A percentile compares a stretch with the other conserved stretches of the same genome.
Evolutionary conservation across 176 grass and related monocot species (phyloP).

Genomic region (Phoenix roebelenii): DNA sequence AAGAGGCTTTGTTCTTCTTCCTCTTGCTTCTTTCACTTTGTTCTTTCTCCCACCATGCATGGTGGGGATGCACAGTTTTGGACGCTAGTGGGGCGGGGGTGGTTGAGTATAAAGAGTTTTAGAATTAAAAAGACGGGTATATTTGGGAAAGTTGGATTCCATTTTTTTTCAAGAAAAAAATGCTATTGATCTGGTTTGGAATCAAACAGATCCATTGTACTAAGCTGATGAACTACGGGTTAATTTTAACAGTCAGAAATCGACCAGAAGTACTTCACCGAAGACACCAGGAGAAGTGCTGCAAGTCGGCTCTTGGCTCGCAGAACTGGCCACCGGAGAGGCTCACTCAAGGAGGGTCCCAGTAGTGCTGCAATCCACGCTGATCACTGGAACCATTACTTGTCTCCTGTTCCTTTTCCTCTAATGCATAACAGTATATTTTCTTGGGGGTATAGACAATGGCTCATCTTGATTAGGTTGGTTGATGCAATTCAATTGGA

Average conservation of each 20-base stretch:
- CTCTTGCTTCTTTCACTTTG: constrained; percentile 39
- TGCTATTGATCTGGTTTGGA: neutral
- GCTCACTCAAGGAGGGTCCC: constrained; percentile 11
- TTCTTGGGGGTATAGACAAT: too few species aligned
- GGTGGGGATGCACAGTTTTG: constrained; percentile 31
- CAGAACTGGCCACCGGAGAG: constrained; percentile 57
- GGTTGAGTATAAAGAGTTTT: constrained; percentile 18
- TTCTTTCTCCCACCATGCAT: constrained; percentile 55
- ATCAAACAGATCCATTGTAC: neutral
- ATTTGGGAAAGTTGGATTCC: constrained; percentile 24
- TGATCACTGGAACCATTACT: constrained; percentile 17
- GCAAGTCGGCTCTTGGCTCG: constrained; percentile 59
- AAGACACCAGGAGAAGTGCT: constrained; percentile 40
- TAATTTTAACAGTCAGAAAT: constrained; percentile 44
- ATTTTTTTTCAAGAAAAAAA: neutral
- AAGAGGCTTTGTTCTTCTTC: constrained; percentile 35
- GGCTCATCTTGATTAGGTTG: too few species aligned
- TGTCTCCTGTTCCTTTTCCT: constrained; percentile 28
- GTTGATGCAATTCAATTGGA: too few species aligned
- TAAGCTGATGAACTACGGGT: too few species aligned
- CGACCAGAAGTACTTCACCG: constrained; percentile 28
- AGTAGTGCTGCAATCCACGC: constrained; percentile 18
- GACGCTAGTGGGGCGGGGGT: constrained; percentile 26
- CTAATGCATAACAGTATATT: neutral
- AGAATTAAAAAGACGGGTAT: constrained; percentile 34